Evolutionary conservation across 1,284 basidiomycete genomes (phyloP).

Genomic region (Amylostereum areolatum): DNA sequence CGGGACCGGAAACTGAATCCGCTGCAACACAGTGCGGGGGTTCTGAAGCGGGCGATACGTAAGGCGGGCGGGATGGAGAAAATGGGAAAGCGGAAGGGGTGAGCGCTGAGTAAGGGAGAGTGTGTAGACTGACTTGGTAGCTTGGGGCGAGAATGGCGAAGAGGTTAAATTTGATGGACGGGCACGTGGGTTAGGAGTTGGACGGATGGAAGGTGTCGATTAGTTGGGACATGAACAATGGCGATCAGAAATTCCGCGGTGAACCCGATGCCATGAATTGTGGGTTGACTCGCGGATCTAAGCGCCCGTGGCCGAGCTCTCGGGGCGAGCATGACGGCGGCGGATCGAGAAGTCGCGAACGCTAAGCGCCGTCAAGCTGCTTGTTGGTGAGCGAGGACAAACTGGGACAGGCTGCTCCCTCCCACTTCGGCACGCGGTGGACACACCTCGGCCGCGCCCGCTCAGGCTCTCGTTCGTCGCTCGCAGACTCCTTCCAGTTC

Average conservation of each 20-base stretch:
- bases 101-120: not conserved
- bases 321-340: no score
- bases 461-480: no score
- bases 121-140: slow-evolving; percentile 12
- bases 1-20: slow-evolving; percentile 76
- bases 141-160: slow-evolving; percentile 7
- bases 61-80: slow-evolving; percentile 40
- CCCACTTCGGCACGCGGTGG: no score
- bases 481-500: slow-evolving; percentile 9
- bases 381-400: no score
- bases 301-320: no score
- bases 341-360: no score
- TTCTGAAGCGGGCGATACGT: slow-evolving; percentile 60
- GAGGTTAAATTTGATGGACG: slow-evolving; percentile 1
- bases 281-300: not conserved
- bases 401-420: no score
- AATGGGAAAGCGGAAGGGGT: slow-evolving; percentile 10
- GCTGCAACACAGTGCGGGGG: slow-evolving; percentile 83
- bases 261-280: not conserved
- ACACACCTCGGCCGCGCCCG: no score
- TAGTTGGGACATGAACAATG: not conserved
- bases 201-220: not conserved
- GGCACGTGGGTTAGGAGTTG: not conserved
- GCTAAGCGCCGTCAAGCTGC: no score
- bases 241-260: not conserved